Evolutionary conservation across 129 eudicot species (phyloP), one percentile per base, ranked within the genome.

Genomic region (Tagetes patula): DNA sequence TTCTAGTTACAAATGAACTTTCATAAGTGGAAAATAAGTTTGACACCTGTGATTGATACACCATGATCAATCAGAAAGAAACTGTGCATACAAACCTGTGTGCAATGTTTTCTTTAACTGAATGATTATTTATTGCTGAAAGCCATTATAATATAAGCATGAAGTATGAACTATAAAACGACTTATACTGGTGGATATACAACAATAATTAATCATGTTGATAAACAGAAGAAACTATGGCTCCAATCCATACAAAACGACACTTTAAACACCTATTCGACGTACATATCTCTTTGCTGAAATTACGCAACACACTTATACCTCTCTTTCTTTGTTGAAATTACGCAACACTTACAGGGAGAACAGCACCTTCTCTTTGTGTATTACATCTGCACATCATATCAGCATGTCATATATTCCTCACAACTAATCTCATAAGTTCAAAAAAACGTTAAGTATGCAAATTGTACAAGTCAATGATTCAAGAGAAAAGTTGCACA

Each of bases 321-420:
- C 39, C 53, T 40, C 42, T 55, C 59, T 67, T 75, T 47, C 60
- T 73, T 60, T 34, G 67, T 27, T 11, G 7, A 34, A 43, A 69
- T 36, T 79, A 91, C 54, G 89, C 83, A 56, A 88, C 97, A 66
- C 85, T 71, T 36, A 87, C 89, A 11, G 95, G 81, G 27, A 20
- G 27, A 20, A 20, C 27, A 20, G 27, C 27, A 20, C 27, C 27
- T 66, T 78, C 90, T 66, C 86, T 91, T 85, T 83, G 83, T 3
- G 84, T 84, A 81, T 88, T 86, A 85, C 97, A 91, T 88, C 97
- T 91, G 84, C 56, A 69, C 68, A 76, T n/a, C 27, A 83, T 55
- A 71, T 55, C 49, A 64, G 6, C 34, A 14, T 64, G 65, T 58
- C 40, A 20, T 20, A 20, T 20, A 20, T 20, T 20, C 27, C 27